Base-by-base conservation (phyloP, 2,329 filamentous ascomycete genomes). In the Sporothrix sp. region DNA sequence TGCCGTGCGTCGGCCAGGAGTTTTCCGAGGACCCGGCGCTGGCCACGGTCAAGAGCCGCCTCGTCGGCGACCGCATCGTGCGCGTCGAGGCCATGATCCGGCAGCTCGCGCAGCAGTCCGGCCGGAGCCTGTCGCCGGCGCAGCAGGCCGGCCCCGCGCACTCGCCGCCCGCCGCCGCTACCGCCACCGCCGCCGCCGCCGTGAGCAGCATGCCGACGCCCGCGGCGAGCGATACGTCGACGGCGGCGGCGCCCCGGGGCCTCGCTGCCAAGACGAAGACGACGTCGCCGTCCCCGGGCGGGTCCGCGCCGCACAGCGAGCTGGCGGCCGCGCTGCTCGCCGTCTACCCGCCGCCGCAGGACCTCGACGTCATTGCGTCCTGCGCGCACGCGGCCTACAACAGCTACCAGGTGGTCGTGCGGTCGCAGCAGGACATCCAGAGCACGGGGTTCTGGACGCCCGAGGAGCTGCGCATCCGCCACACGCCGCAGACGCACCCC, bases 1-100 rank as follows among this genome's bases (percentile, higher is more conserved):
- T 65, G 1, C 54, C 54, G 32, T 76, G 74, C 48, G 58, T 74
- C 23, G 65, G 70, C 50, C 75, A 79, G 54, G 72, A 76, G 45
- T 68, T 68, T 21, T 63, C 64, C 2, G 64, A 69, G 13, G 61
- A 62, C 25, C 39, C 48, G 18, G 51, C 54, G 2, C 27, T 52
- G 25, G 27, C 49, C 5, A 36, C 44, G 13, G 47, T 33, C 25
- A 52, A 47, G 55, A 52, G 23, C 50, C 54, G 56, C 38, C 48
- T 52, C 25, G 39, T 56, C 8, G 48, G 56, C 33, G 51, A 56
- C 54, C 57, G 40, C 16, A 52, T 56, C 30, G 48, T 38, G 20
- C 53, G 53, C 4, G 49, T 56, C 4, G 55, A 56, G 33, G 40
- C 51, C 16, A 49, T 56, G 45, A 40, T 56, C 25, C 48, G 39